Conservation (phyloP, 2,329 filamentous ascomycete genomes). For the Exserohilum turcica region DNA sequence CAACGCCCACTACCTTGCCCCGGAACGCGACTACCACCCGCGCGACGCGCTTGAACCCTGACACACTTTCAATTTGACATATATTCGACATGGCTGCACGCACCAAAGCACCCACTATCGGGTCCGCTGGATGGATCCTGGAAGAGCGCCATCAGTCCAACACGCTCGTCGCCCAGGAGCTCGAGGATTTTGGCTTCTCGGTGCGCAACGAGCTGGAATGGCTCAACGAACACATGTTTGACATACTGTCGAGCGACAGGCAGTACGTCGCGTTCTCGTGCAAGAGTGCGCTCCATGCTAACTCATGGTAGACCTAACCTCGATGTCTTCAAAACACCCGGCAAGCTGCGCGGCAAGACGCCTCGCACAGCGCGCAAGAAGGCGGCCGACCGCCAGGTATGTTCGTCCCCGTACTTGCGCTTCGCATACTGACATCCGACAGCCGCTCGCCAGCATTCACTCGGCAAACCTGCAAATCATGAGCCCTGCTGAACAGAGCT, state of each 20-base stretch:
- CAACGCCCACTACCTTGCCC: conserved; percentile 6
- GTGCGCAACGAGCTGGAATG: conserved; percentile 94
- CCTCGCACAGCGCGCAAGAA: conserved; percentile 71
- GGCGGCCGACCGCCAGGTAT: conserved; percentile 66
- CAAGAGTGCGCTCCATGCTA: conserved; percentile 24
- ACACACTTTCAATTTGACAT: conserved; percentile 7
- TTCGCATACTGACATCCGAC: conserved; percentile 29
- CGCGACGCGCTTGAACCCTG: conserved; percentile 32
- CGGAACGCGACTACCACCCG: conserved; percentile 20
- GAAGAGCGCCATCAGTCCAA: conserved; percentile 81
- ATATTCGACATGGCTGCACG: conserved; percentile 38
- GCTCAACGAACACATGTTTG: conserved; percentile 98
- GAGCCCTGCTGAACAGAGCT: conserved; percentile 60
- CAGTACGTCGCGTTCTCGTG: conserved; percentile 65
- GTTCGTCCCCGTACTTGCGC: conserved; percentile 56
- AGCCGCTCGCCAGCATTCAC: conserved; percentile 58
- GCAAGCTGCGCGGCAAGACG: conserved; percentile 81
- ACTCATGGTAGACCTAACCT: conserved; percentile 72
- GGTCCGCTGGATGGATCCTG: conserved; percentile 82
- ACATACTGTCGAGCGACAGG: conserved; percentile 85
- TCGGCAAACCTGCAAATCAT: conserved; percentile 52
- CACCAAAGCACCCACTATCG: conserved; percentile 62
- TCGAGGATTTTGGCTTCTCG: conserved; percentile 91
- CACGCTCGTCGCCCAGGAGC: conserved; percentile 77
- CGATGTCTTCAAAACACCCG: conserved; percentile 94